These are phyloP conservation scores for Lactarius sp. DNA, from an alignment of 768 basidiomycete genomes.

Conservation along the genomic window DNA sequence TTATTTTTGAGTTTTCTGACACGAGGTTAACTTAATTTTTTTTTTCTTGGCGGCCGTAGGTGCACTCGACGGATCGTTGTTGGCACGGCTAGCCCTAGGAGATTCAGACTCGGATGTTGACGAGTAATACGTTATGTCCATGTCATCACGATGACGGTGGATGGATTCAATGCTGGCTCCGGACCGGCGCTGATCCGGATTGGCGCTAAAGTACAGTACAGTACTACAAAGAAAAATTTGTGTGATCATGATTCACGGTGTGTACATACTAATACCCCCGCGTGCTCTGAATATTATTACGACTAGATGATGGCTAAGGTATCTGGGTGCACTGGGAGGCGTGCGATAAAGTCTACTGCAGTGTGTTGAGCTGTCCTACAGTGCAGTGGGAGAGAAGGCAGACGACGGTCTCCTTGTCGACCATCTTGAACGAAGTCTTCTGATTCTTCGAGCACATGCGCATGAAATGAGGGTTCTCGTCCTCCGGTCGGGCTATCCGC, in stretches of 20 bases:
- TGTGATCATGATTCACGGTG: neutral
- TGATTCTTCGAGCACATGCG: neutral
- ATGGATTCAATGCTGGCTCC: neutral
- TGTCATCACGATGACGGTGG: neutral
- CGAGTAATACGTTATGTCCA: neutral
- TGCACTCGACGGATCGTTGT: slow-evolving; percentile 23
- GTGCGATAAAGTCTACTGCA: neutral
- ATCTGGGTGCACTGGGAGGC: neutral
- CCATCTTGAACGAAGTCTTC: neutral
- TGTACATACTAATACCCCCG: neutral
- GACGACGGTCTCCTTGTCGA: slow-evolving; percentile 3
- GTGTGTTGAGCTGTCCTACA: neutral
- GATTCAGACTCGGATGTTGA: slow-evolving; percentile 23
- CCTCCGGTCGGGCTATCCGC: neutral
- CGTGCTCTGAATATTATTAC: neutral
- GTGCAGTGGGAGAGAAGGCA: neutral
- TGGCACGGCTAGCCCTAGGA: slow-evolving; percentile 20
- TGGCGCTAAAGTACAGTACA: neutral
- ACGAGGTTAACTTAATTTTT: neutral
- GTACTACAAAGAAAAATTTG: neutral
- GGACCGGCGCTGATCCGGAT: neutral
- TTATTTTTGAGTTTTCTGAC: neutral
- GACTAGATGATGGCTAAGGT: neutral
- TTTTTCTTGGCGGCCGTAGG: slow-evolving; percentile 2
- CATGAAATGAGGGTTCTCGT: neutral